Evolutionary conservation across 2,329 filamentous ascomycete species (phyloP).

Genomic region (Botrytis fabae): DNA sequence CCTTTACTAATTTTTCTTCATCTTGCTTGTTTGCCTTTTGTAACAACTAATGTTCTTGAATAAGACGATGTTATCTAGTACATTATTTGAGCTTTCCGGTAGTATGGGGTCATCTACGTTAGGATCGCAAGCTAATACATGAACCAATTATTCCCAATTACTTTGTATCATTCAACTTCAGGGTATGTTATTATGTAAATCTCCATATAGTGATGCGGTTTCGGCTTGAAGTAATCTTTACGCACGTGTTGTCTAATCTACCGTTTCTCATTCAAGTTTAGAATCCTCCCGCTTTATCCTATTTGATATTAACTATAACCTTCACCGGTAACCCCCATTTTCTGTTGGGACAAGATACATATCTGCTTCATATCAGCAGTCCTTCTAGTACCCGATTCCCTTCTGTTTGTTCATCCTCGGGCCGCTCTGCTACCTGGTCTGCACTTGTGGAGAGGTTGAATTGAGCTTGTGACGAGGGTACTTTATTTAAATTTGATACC

Average conservation of each 20-base stretch:
- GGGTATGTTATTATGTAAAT: not conserved
- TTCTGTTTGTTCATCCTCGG: not conserved
- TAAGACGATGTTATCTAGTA: not conserved
- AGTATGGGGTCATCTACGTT: not conserved
- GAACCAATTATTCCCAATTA: not conserved
- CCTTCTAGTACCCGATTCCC: not conserved
- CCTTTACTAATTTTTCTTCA: not conserved
- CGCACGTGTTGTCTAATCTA: not conserved
- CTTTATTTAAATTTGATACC: not conserved
- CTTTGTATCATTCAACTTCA: not conserved
- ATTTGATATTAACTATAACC: not conserved
- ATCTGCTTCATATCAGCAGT: not conserved
- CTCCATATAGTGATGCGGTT: not conserved
- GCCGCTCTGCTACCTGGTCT: not conserved
- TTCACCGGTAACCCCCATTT: not conserved
- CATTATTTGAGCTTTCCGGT: not conserved
- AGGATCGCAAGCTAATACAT: not conserved
- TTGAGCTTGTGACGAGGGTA: not conserved
- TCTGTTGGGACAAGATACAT: not conserved
- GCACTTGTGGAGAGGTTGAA: not conserved
- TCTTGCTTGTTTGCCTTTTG: not conserved
- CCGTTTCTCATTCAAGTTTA: not conserved
- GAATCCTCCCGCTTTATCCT: not conserved
- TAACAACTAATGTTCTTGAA: not conserved
- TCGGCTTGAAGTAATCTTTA: not conserved